Evolutionary conservation across 805 yeast genomes (phyloP), one percentile per base, ranked within the genome.

Genomic region (Saturnispora serradocipensis): DNA sequence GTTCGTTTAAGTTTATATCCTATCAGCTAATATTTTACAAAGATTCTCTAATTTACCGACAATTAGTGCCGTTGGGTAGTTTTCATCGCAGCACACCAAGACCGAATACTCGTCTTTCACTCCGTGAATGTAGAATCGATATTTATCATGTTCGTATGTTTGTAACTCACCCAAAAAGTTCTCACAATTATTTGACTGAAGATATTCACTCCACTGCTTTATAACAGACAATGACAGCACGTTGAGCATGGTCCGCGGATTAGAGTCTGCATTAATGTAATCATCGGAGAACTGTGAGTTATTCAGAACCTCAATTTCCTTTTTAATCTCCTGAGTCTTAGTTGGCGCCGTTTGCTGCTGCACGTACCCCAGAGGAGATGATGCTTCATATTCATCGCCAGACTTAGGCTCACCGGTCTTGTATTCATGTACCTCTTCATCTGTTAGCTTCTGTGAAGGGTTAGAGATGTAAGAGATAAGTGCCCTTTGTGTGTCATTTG

Each of bases 1-100:
- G 25, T 22, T 20, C 20, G 30, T 18, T 38, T 18, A 20, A 38
- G 7, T 18, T 24, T 46, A 53, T 25, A 54, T 11, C 25, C 32
- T 50, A 2, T 40, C 36, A 3, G 38, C 28, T 2, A 57, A 40
- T 18, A 42, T 34, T 13, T 36, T 38, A 32, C 54, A 52, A 7
- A 59, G 43, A 11, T 48, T 49, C 5, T 56, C 61, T 34, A 68
- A 48, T 45, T 58, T 62, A 38, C 57, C 59, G 30, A 66, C 44
- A 15, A 67, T 66, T 30, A 68, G 51, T 20, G 61, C 63, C 49
- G 62, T 58, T 1, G 72, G 70, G 46, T 65, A 67, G 4, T 53
- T 45, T 5, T 46, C 20, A 16, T 58, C 62, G 38, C 66, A 59
- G 28, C 68, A 60, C 51, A 67, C 53, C 52, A 68, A 53, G 43